Evolutionary conservation across 257 asterid species (phyloP).

Genomic region (Mitragyna speciosa): DNA sequence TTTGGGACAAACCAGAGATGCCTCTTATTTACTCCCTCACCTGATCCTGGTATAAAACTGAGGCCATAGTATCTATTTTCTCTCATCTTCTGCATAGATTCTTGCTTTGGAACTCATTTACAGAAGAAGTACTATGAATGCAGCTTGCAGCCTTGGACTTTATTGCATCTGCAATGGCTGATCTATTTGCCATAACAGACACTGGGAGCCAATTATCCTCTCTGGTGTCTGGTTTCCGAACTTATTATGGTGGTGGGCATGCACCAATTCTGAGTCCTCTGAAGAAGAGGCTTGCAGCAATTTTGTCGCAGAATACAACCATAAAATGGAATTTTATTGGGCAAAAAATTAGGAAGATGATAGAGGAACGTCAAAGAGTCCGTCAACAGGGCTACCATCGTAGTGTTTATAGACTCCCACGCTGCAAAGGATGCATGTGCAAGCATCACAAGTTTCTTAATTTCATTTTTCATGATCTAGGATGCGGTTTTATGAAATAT

Average conservation of each 20-base stretch:
- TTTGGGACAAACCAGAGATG: not conserved
- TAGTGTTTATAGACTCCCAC: constrained; percentile 56
- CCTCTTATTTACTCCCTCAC: not conserved
- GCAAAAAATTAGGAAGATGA: constrained; percentile 69
- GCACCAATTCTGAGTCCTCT: constrained; percentile 83
- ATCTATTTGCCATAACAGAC: constrained; percentile 89
- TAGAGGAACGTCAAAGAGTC: constrained; percentile 74
- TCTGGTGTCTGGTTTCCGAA: constrained; percentile 79
- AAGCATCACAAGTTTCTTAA: constrained; percentile 23
- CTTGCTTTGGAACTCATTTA: not conserved
- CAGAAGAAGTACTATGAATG: constrained; percentile 15
- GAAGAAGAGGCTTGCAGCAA: constrained; percentile 80
- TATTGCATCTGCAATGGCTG: constrained; percentile 77
- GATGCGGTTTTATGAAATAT: not conserved
- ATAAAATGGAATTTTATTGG: constrained; percentile 61
- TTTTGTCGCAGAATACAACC: constrained; percentile 57
- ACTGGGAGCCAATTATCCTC: constrained; percentile 95
- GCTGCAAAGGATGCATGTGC: constrained; percentile 66
- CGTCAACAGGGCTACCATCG: constrained; percentile 39
- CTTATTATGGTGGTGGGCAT: constrained; percentile 71
- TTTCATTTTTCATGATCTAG: not conserved
- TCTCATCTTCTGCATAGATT: not conserved
- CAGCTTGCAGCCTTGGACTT: constrained; percentile 98
- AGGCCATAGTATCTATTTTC: not conserved
- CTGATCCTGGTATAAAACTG: not conserved